Evolutionary conservation across 2,329 filamentous ascomycete genomes (phyloP), one percentile per base, ranked within the genome.

Genomic region (Mycogone perniciosa): DNA sequence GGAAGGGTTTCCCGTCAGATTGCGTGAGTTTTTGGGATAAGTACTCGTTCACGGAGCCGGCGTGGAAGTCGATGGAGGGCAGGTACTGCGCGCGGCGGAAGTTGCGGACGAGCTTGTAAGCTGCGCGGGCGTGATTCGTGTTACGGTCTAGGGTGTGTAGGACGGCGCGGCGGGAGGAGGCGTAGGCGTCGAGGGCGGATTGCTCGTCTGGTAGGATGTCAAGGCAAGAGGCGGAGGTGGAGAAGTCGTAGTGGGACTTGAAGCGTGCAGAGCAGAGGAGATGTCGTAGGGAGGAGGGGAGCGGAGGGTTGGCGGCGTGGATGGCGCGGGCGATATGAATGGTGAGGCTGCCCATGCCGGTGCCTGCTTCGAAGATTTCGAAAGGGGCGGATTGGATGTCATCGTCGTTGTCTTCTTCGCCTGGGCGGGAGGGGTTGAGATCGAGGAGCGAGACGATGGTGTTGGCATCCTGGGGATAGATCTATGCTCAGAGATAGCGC

Each of bases 291-390:
- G 65, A 60, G 0, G 76, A 75, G 5, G 77, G 69, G 4, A 70
- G 46, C 6, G 73, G 67, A 2, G 79, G 70, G 60, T 91, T 91
- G 13, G 82, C 85, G 41, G 80, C 87, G 62, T 91, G 85, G 42
- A 93, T 80, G 3, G 87, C 86, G 47, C 86, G 79, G 31, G 87
- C 83, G 26, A 93, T 74, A 61, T 91, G 81, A 4, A 93, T 68
- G 0, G 88, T 92, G 52, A 93, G 68, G 33, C 85, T 84, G 52
- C 88, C 89, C 73, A 91, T 87, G n/a, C 88, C 89, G 4, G 88
- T 93, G 11, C 89, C 88, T 43, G 88, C 88, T 67, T 93, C 89
- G 47, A 93, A 82, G 41, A 93, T 87, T 62, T 92, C 86, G 9
- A 91, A 66, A 0, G 76, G 79, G 7, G 72, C 66, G 10, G 10